Base-by-base conservation (phyloP, 768 basidiomycete species). In the Pleurotus pulmonarius region DNA sequence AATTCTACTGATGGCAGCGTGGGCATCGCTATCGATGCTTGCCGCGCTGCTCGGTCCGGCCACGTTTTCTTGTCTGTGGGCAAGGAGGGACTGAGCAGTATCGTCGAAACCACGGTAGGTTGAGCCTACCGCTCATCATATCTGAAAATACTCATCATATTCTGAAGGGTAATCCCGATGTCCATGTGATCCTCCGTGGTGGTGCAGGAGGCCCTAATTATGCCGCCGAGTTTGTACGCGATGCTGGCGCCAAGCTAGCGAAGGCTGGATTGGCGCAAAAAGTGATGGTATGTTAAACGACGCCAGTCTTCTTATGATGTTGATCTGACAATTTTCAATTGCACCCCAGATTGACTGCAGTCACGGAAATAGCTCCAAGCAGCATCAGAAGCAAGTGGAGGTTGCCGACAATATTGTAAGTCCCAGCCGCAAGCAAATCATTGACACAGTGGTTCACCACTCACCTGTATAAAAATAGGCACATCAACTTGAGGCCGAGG, bases 61-160 rank as follows among this genome's bases (percentile, higher is more conserved):
- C 96, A 99, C 70, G 92, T 94, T 57, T 99, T 99, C 83, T 80
- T 99, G 15, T 90, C 88, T 62, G 97, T 99, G 29, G 97, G 95
- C 26, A 98, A 98, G 74, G 87, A 90, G 46, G 89, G 89, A 56
- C 85, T 98, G 37, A 94, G 94, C n/a, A 81, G 93, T 11, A 98
- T 98, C 70, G 96, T 98, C 66, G 91, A 91, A 72, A 94, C 94
- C 5, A 40, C 51, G 16, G 51, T 53, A 53, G 39, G 51, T 55
- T 26, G 15, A n/a, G 25, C 34, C 11, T n/a, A n/a, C 26, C 38
- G 16, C 13, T 49, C 16, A 5, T 18, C 18, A 9, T 3, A 25
- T 29, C 3, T 38, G 2, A 43, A 12, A 9, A 22, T 52, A 34
- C 45, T 18, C 49, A 20, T 44, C 49, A 46, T 6, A 57, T 51